Conservation (phyloP, 2,329 filamentous ascomycete genomes). For the Ophiostoma perfectum region DNA sequence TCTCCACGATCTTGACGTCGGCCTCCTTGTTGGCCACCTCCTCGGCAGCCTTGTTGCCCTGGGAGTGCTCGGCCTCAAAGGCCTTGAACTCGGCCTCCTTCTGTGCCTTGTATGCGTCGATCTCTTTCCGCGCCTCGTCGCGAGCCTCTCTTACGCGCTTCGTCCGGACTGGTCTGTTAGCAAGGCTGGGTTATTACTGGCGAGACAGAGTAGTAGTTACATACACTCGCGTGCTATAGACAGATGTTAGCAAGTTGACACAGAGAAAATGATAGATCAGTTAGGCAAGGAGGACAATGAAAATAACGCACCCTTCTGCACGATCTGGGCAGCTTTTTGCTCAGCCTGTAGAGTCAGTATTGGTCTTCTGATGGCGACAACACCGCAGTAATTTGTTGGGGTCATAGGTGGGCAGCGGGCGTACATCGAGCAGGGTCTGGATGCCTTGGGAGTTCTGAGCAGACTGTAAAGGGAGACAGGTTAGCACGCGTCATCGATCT, state of each 20-base stretch:
- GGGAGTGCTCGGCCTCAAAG: constrained; percentile 87
- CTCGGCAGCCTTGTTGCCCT: constrained; percentile 77
- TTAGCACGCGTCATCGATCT: not conserved
- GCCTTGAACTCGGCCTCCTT: constrained; percentile 95
- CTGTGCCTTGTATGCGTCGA: constrained; percentile 79
- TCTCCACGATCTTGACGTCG: constrained; percentile 74
- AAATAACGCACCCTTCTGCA: constrained; percentile 72
- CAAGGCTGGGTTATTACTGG: not conserved
- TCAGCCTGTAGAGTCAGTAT: constrained; percentile 61
- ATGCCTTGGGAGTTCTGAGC: constrained; percentile 98
- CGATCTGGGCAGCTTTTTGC: constrained; percentile 97
- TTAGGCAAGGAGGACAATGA: not conserved
- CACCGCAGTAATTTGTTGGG: no score
- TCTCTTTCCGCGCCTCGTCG: constrained; percentile 95
- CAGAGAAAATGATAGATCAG: not conserved
- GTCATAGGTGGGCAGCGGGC: constrained; percentile 33
- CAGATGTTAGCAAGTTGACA: not conserved
- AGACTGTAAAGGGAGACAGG: constrained; percentile 52
- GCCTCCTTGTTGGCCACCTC: constrained; percentile 74
- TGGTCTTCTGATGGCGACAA: constrained; percentile 2
- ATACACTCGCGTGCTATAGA: constrained; percentile 80
- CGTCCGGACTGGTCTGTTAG: constrained; percentile 52
- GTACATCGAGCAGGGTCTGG: constrained; percentile 96
- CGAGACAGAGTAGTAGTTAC: constrained; percentile 29
- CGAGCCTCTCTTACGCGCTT: constrained; percentile 96